A percentile compares a stretch with the other conserved stretches of the same genome.
phyloP scores from a whole-genome alignment of 495 filamentous ascomycete species.

The Apiosordaria backusii region DNA sequence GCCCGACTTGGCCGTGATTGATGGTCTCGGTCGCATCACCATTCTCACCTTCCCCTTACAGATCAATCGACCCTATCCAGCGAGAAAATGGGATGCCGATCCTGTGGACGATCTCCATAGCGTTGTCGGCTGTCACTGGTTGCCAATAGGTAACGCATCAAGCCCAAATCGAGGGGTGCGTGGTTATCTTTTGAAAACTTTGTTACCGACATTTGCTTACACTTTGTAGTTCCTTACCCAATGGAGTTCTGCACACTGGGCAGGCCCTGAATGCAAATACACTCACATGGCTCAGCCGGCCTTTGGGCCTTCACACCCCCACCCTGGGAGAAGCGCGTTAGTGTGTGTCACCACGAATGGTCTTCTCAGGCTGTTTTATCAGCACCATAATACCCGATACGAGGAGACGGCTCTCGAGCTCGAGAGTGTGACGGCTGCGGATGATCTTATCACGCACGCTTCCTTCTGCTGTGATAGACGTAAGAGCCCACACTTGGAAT shows the following conservation, averaged over 20 bases:
- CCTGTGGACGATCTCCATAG: constrained; percentile 66
- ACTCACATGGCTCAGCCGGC: constrained; percentile 48
- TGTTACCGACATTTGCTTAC: background rate
- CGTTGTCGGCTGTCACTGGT: constrained; percentile 82
- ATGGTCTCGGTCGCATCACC: constrained; percentile 67
- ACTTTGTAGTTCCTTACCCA: constrained; percentile 37
- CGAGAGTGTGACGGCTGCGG: constrained; percentile 63
- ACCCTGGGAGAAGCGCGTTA: constrained; percentile 61
- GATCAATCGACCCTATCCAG: constrained; percentile 60
- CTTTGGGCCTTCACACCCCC: constrained; percentile 65
- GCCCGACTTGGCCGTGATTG: constrained; percentile 72
- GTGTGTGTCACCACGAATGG: constrained; percentile 69
- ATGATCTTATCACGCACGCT: constrained; percentile 75
- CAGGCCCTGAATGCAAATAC: constrained; percentile 42
- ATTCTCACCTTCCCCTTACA: constrained; percentile 60
- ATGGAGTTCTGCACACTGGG: constrained; percentile 47
- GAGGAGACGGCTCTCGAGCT: constrained; percentile 64
- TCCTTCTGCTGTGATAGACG: constrained; percentile 70
- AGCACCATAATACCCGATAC: constrained; percentile 64
- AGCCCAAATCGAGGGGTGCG: background rate
- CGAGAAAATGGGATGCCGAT: constrained; percentile 55
- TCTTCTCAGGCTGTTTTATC: constrained; percentile 61
- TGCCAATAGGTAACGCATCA: constrained; percentile 45
- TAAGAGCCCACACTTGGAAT: constrained; percentile 28
- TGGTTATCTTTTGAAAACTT: background rate